Conservation (phyloP, 2,329 filamentous ascomycete genomes). For the Fusarium tanahbumbuense region DNA sequence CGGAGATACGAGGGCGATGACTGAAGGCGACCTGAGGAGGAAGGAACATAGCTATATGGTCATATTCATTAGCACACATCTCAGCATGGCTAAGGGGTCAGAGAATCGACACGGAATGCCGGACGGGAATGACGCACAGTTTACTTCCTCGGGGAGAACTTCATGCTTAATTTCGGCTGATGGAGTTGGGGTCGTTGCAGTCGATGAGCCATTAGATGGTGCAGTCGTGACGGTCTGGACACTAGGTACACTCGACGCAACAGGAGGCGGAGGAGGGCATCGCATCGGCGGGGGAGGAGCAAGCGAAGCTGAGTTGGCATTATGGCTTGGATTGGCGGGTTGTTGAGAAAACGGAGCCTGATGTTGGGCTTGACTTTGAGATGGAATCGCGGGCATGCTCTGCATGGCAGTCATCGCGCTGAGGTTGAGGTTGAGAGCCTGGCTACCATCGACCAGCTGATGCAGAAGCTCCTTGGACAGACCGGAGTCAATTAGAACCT, state of each 20-base stretch:
- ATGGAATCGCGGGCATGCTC: slow-evolving; percentile 23
- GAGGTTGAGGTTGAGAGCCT: slow-evolving; percentile 47
- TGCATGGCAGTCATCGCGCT: slow-evolving; percentile 32
- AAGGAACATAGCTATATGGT: slow-evolving; percentile 48
- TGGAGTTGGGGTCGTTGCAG: slow-evolving; percentile 42
- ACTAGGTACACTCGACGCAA: slow-evolving; percentile 37
- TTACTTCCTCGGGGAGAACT: slow-evolving; percentile 45
- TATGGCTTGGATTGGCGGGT: slow-evolving; percentile 35
- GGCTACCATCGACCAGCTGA: slow-evolving; percentile 55
- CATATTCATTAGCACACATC: slow-evolving; percentile 28
- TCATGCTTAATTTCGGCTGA: slow-evolving; percentile 49
- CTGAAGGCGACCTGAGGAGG: slow-evolving; percentile 53
- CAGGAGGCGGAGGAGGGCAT: slow-evolving; percentile 50
- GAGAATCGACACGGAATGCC: background rate
- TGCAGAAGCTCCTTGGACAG: slow-evolving; percentile 58
- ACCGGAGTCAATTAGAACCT: slow-evolving; percentile 59
- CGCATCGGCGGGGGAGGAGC: slow-evolving; percentile 50
- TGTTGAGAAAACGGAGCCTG: slow-evolving; percentile 35
- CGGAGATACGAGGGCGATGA: slow-evolving; percentile 59
- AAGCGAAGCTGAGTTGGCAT: slow-evolving; percentile 36
- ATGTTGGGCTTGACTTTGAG: slow-evolving; percentile 30
- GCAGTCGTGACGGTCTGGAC: slow-evolving; percentile 37
- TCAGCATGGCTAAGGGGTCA: slow-evolving; percentile 9
- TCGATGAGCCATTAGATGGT: slow-evolving; percentile 36
- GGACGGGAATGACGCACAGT: slow-evolving; percentile 39